Evolutionary conservation across 2,329 filamentous ascomycete species (phyloP).

Genomic region (Phialemonium atrogriseum): DNA sequence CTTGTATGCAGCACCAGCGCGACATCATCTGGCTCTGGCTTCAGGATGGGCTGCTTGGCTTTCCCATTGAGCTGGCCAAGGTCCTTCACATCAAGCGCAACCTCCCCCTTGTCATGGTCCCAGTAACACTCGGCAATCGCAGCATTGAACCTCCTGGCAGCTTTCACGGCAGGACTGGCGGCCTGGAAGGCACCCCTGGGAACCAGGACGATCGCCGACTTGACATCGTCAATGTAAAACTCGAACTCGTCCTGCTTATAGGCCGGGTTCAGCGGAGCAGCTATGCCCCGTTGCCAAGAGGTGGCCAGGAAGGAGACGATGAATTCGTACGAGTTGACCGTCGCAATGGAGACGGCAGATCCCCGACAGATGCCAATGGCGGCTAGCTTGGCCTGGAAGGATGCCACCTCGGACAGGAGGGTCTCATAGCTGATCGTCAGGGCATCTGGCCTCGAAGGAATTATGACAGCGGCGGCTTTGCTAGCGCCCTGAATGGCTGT

Average conservation of each 20-base stretch:
- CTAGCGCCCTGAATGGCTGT: slow-evolving; percentile 38
- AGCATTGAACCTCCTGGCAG: slow-evolving; percentile 69
- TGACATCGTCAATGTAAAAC: slow-evolving; percentile 85
- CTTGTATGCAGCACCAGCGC: slow-evolving; percentile 78
- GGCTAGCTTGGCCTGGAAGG: slow-evolving; percentile 73
- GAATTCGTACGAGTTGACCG: slow-evolving; percentile 81
- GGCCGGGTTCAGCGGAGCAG: slow-evolving; percentile 77
- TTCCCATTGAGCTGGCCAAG: slow-evolving; percentile 52
- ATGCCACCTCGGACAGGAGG: slow-evolving; percentile 55
- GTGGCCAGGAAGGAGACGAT: slow-evolving; percentile 80
- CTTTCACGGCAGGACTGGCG: slow-evolving; percentile 63
- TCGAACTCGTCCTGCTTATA: slow-evolving; percentile 90
- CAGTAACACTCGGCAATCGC: slow-evolving; percentile 85
- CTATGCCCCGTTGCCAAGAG: slow-evolving; percentile 75
- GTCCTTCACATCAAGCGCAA: slow-evolving; percentile 73
- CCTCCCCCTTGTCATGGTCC: slow-evolving; percentile 54
- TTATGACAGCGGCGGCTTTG: slow-evolving; percentile 55
- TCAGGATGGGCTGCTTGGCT: slow-evolving; percentile 28
- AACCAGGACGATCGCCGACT: slow-evolving; percentile 69
- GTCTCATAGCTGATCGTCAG: slow-evolving; percentile 63
- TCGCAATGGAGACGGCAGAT: slow-evolving; percentile 72
- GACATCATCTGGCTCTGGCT: slow-evolving; percentile 64
- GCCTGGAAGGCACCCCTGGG: slow-evolving; percentile 61
- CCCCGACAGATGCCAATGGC: slow-evolving; percentile 60
- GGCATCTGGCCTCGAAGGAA: slow-evolving; percentile 55